A percentile compares a stretch with the other conserved stretches of the same genome.
These are phyloP conservation scores for Wickerhamiella domercqiae DNA, from an alignment of 805 yeast species.

Conservation along the genomic window DNA sequence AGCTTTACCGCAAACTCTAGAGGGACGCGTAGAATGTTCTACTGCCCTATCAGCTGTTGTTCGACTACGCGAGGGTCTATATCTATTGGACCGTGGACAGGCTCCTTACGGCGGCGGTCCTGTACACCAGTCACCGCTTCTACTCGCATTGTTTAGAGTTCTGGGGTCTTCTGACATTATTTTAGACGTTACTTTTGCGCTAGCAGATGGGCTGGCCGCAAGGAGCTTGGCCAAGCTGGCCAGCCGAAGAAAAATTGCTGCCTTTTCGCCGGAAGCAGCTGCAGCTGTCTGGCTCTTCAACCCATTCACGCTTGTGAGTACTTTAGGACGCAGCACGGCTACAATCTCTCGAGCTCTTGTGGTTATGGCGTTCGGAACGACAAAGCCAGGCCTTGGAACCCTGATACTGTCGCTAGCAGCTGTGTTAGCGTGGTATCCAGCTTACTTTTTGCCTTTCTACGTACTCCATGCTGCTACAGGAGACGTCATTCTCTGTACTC, in stretches of 20 bases:
- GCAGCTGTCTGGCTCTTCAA: constrained; percentile 60
- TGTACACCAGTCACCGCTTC: constrained; percentile 69
- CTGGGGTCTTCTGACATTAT: constrained; percentile 14
- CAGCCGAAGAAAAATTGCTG: too few species aligned
- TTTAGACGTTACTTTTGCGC: constrained; percentile 35
- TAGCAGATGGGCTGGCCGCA: constrained; percentile 45
- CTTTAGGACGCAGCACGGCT: constrained; percentile 53
- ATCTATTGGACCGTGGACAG: constrained; percentile 40
- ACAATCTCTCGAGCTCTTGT: constrained; percentile 46
- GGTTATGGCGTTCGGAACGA: constrained; percentile 29
- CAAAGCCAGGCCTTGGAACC: constrained; percentile 31
- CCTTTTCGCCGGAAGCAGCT: constrained; percentile 29
- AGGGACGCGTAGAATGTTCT: constrained; percentile 44
- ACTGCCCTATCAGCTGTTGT: constrained; percentile 63
- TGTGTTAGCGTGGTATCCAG: constrained; percentile 48
- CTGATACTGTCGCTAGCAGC: constrained; percentile 45
- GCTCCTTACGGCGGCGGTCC: constrained; percentile 74
- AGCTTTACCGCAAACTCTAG: constrained; percentile 24
- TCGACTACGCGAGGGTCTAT: constrained; percentile 49
- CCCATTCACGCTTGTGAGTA: constrained; percentile 60
- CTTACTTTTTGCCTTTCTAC: constrained; percentile 30
- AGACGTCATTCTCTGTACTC: too few species aligned
- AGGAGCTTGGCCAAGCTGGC: constrained; percentile 37
- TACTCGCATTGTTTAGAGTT: constrained; percentile 37
- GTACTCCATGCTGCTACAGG: background rate